phyloP scores from a whole-genome alignment of 257 asterid genomes.

The Phtheirospermum japonicum region DNA sequence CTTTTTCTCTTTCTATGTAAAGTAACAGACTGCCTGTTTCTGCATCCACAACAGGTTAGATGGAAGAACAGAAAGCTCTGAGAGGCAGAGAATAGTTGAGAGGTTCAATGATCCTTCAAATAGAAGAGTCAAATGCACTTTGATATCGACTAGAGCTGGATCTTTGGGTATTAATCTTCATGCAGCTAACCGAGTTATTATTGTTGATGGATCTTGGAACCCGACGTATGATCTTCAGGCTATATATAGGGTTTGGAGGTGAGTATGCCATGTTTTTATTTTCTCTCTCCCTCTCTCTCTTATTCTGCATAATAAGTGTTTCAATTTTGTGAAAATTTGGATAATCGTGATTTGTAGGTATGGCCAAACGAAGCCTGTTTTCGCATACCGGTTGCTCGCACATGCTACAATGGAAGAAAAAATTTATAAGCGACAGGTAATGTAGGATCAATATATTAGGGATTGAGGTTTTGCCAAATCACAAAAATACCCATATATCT shows the following conservation, averaged over 20 bases:
- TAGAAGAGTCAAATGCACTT: conserved; percentile 75
- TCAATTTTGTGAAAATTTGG: conserved; percentile 20
- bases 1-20: no score
- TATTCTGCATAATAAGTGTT: conserved; percentile 15
- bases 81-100: conserved; percentile 89
- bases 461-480: no score
- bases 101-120: conserved; percentile 83
- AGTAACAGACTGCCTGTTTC: conserved; percentile 26
- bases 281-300: no score
- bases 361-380: conserved; percentile 97
- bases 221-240: conserved; percentile 98
- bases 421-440: conserved; percentile 98
- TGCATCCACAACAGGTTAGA: conserved; percentile 62
- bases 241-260: conserved; percentile 97
- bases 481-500: no score
- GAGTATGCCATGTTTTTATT: conserved; percentile 27
- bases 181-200: conserved; percentile 94
- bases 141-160: conserved; percentile 96
- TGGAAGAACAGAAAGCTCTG: conserved; percentile 83
- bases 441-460: conserved; percentile 14
- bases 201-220: conserved; percentile 99
- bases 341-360: conserved; percentile 49
- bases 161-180: conserved; percentile 93
- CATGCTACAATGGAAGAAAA: conserved; percentile 99
- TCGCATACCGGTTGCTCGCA: conserved; percentile 92